A percentile compares a stretch with the other conserved stretches of the same genome.
phyloP scores from a whole-genome alignment of 1,139 yeast genomes.

The Debaryomyces sp. region DNA sequence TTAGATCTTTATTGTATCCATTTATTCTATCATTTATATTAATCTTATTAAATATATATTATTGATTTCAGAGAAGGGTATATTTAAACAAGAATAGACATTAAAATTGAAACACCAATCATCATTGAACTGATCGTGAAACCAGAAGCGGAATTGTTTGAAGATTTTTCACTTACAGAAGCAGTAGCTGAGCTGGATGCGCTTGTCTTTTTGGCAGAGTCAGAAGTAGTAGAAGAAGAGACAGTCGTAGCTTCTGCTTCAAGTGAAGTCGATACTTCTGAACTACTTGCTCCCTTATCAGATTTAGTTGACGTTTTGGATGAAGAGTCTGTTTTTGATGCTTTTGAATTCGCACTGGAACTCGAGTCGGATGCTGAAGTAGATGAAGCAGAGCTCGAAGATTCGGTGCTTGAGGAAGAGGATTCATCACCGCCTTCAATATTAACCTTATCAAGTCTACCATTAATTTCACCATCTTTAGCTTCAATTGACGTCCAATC shows the following conservation, averaged over 20 bases:
- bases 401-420: conserved; percentile 3
- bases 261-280: conserved; percentile 1
- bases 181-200: neutral
- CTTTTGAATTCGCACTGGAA: conserved; percentile 1
- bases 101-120: neutral
- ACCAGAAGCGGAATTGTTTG: neutral
- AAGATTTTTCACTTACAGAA: neutral
- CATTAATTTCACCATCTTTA: conserved; percentile 61
- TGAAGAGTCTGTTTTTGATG: conserved; percentile 2
- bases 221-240: conserved; percentile 6
- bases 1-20: conserved; percentile 2
- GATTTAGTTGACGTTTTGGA: neutral
- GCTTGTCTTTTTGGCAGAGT: neutral
- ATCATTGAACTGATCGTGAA: neutral
- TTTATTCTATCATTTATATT: conserved; percentile 2
- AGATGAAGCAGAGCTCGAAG: conserved; percentile 9
- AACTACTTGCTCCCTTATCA: neutral
- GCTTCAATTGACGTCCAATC: conserved; percentile 66
- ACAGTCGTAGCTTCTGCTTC: conserved; percentile 1
- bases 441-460: conserved; percentile 52
- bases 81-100: neutral
- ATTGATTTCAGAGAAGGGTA: neutral
- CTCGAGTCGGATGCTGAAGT: conserved; percentile 5
- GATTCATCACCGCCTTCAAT: conserved; percentile 11
- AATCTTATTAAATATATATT: neutral